A percentile compares a stretch with the other conserved stretches of the same genome.
Conservation (phyloP, 345 rosid genomes). For the Gossypium ekmanianum region DNA sequence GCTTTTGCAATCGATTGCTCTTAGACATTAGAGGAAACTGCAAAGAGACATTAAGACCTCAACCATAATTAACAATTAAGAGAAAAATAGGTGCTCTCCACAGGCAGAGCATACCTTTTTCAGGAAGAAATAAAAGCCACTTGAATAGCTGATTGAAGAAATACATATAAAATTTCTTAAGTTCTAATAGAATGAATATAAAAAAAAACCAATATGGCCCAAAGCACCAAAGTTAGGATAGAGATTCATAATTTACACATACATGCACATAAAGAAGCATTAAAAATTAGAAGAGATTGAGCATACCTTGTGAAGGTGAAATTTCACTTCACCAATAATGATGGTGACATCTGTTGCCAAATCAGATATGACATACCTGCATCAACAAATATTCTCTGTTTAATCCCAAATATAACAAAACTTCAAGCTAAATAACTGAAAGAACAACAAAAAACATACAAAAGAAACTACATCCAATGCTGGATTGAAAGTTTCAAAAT, state of each 20-base stretch:
- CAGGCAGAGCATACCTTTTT: neutral
- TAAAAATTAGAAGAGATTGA: neutral
- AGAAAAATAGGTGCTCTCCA: neutral
- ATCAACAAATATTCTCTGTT: conserved; percentile 18
- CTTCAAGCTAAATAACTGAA: neutral
- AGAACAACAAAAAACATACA: neutral
- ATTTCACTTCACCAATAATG: conserved; percentile 68
- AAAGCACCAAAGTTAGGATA: neutral
- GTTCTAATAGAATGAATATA: neutral
- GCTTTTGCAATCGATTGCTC: conserved; percentile 65
- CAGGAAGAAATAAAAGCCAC: neutral
- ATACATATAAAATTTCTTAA: neutral
- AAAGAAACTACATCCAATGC: neutral
- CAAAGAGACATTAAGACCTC: conserved; percentile 18
- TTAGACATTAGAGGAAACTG: conserved; percentile 95
- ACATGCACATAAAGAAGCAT: neutral
- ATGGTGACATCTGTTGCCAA: conserved; percentile 69
- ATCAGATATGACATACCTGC: conserved; percentile 72
- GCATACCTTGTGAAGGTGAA: conserved; percentile 81
- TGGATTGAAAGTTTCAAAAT: neutral
- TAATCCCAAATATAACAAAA: conserved; percentile 17
- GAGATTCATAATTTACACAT: neutral
- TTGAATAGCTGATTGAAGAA: neutral
- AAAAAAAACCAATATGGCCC: neutral
- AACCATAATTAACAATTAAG: neutral